Evolutionary conservation across 805 yeast species (phyloP), one percentile per base, ranked within the genome.

Genomic region (Limtongia smithiae): DNA sequence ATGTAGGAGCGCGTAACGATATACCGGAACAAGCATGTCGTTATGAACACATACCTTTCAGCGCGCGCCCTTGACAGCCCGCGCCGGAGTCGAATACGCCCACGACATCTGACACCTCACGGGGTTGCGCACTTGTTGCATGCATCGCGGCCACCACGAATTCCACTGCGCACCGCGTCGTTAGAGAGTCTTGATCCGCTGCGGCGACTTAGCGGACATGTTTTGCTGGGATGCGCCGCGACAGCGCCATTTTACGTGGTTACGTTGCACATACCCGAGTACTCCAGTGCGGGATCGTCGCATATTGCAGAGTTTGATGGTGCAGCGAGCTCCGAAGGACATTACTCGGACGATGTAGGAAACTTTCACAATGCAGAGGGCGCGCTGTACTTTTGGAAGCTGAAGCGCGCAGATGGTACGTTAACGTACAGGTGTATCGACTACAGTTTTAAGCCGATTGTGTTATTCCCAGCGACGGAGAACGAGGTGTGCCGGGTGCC

Each of bases 171-270:
- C 1, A 8, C 11, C 15, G 27, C 42, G 18, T 24, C 24, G 3
- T 46, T 51, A 14, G 11, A 35, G 15, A 38, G 28, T 3, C 20
- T 51, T 18, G 57, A 52, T 41, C 45, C 51, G 18, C 37, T 25
- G 9, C 15, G 44, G 11, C 25, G 24, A 7, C 40, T 52, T 12
- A 21, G 22, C 18, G 46, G 36, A 9, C 54, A 49, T 35, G 44
- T 52, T 15, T 34, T 52, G 8, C 44, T 49, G 4, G 57, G 57
- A 14, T 45, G 54, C 22, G 45, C 44, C 8, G 37, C 51, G 18
- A n/a, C 37, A 1, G 40, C 14, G 21, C 54, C 53, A 8, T 49
- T 41, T 22, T 18, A 27, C 6, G 34, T 52, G 6, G 18, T 52
- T 17, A 49, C 57, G 7, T 27, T 49, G 15, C 31, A 34, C 15